Base-by-base conservation (phyloP, 352 stramenopile species). In the Pythium myriotylum region DNA sequence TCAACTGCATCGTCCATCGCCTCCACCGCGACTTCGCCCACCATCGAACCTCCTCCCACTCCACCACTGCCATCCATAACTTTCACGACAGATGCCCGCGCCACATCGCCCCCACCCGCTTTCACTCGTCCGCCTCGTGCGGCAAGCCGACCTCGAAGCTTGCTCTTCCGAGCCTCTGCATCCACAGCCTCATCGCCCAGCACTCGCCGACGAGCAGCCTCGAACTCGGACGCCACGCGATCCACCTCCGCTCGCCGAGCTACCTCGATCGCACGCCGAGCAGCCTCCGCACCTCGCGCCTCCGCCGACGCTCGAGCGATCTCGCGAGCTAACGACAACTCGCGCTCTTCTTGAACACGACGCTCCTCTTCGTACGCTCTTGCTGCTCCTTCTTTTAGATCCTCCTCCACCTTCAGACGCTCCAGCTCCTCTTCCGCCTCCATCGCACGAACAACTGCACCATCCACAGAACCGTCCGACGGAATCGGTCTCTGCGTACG, bases 231-330 rank as follows among this genome's bases (percentile, higher is more conserved):
- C 2, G 56, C 61, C 12, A 74, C 65, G 10, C 67, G 67, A 14
- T 74, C 67, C 6, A 74, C 58, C 47, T 74, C 67, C 17, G 63
- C 56, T 20, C 51, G 50, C 1, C 62, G 62, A 19, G 62, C 66
- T 0, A 62, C 62, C 10, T 74, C 67, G 37, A 71, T 71, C 10
- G 67, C 67, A 26, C 24, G 43, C 12, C 35, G 45, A 0, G 43
- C 27, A 0, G 67, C 67, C 5, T 68, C 51, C 2, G 67, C 67
- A 0, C 57, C 67, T 19, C 52, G 48, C 12, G 67, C 50, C 16
- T 57, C 52, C 12, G 67, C 53, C 0, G 51, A 29, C 5, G 62
- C 62, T 4, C 53, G 23, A 1, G 61, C 42, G 12, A 75, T 54
- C 37, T 75, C 52, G 2, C 19, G 1, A 4, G 41, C 37, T 6